phyloP scores from a whole-genome alignment of 331 rosid genomes.

The Rhamnella rubrinervis region DNA sequence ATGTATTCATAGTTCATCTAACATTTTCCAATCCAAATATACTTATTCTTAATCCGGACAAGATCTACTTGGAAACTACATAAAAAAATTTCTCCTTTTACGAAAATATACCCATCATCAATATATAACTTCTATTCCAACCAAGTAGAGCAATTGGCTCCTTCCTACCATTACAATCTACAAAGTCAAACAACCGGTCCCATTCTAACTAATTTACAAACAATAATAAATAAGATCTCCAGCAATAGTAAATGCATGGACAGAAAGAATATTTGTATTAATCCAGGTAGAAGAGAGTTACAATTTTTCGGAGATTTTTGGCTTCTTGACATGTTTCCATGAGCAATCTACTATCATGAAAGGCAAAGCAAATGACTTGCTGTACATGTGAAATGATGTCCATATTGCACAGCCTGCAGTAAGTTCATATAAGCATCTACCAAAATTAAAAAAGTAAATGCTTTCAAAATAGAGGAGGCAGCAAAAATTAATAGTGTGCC shows the following conservation, averaged over 20 bases:
- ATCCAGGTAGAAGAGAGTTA: slow-evolving; percentile 94
- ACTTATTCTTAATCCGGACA: too few relatives aligned
- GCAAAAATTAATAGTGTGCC: too few relatives aligned
- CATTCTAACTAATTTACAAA: slow-evolving; percentile 47
- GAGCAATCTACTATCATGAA: slow-evolving; percentile 93
- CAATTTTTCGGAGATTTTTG: slow-evolving; percentile 86
- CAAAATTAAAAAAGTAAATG: neutral
- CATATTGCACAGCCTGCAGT: slow-evolving; percentile 94
- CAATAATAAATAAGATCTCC: slow-evolving; percentile 27
- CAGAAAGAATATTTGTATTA: slow-evolving; percentile 35
- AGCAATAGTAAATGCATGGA: slow-evolving; percentile 30
- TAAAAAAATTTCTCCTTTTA: too few relatives aligned
- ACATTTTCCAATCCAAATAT: too few relatives aligned
- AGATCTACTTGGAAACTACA: too few relatives aligned
- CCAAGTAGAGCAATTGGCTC: slow-evolving; percentile 28
- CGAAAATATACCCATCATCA: neutral
- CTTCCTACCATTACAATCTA: slow-evolving; percentile 19
- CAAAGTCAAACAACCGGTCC: slow-evolving; percentile 20
- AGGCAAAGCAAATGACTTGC: slow-evolving; percentile 98
- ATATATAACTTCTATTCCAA: slow-evolving; percentile 9
- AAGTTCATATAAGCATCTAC: neutral
- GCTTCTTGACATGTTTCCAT: slow-evolving; percentile 99
- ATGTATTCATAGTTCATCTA: too few relatives aligned
- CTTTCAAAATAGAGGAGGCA: neutral
- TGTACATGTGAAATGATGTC: slow-evolving; percentile 95